These are phyloP conservation scores for Pichia norvegensis DNA, from an alignment of 1,139 yeast species.

Conservation along the genomic window DNA sequence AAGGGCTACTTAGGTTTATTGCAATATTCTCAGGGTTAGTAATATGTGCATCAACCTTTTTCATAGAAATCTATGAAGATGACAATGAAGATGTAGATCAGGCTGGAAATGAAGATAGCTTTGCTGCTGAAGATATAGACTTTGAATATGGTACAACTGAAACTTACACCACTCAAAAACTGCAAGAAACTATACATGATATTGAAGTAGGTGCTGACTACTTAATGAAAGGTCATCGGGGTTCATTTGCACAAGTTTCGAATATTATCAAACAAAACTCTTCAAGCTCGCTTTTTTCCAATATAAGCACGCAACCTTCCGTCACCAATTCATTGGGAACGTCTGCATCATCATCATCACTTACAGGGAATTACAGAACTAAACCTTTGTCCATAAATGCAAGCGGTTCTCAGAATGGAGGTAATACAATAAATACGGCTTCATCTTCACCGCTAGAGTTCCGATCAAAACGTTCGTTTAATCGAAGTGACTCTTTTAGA, in stretches of 20 bases:
- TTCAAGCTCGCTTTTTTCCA: slow-evolving; percentile 24
- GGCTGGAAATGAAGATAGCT: background rate
- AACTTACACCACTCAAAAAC: background rate
- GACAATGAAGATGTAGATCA: slow-evolving; percentile 14
- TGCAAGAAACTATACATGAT: slow-evolving; percentile 4
- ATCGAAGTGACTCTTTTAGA: slow-evolving; percentile 20
- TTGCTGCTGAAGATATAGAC: background rate
- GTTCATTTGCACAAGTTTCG: slow-evolving; percentile 29
- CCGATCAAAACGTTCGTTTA: slow-evolving; percentile 17
- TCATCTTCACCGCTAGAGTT: slow-evolving; percentile 24
- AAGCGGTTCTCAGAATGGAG: slow-evolving; percentile 1
- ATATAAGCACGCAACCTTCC: slow-evolving; percentile 12
- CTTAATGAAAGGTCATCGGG: slow-evolving; percentile 28
- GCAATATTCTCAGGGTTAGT: slow-evolving; percentile 26
- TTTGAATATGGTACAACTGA: too few species aligned
- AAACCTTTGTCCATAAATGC: background rate
- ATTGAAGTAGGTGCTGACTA: slow-evolving; percentile 20
- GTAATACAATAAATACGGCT: slow-evolving; percentile 3
- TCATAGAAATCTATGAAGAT: slow-evolving; percentile 23
- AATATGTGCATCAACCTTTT: slow-evolving; percentile 25
- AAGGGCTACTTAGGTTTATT: slow-evolving; percentile 29
- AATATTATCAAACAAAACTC: slow-evolving; percentile 20
- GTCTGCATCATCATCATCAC: slow-evolving; percentile 2
- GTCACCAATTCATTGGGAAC: slow-evolving; percentile 4
- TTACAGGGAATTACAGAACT: background rate